Conservation (phyloP, 2,329 filamentous ascomycete species). For the Emmonsiellopsis sp. region DNA sequence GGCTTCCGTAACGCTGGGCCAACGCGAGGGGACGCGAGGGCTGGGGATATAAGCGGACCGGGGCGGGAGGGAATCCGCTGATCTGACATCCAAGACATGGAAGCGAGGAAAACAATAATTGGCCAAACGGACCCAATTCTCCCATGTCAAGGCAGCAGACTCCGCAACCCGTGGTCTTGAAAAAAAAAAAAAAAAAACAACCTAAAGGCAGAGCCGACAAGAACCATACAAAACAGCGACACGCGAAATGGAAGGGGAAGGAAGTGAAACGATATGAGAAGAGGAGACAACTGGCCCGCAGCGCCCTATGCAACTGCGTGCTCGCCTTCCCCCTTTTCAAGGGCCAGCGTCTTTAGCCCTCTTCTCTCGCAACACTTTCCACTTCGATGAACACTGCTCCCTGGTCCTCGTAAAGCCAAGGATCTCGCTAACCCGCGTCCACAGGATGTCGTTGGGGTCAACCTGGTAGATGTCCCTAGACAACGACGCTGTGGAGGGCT, state of each 20-base stretch:
- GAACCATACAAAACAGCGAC: background rate
- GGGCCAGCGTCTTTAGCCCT: background rate
- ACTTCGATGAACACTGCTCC: slow-evolving; percentile 17
- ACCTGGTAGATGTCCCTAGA: slow-evolving; percentile 20
- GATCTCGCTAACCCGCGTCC: slow-evolving; percentile 14
- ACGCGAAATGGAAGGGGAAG: background rate
- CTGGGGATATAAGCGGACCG: too few species aligned
- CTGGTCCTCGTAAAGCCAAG: slow-evolving; percentile 13
- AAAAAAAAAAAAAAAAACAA: background rate
- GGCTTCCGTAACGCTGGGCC: too few species aligned
- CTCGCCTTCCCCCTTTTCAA: too few species aligned
- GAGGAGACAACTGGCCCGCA: background rate
- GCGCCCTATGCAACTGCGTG: background rate
- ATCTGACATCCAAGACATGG: too few species aligned
- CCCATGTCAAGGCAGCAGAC: too few species aligned
- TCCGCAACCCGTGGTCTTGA: too few species aligned
- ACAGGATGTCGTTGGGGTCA: slow-evolving; percentile 3
- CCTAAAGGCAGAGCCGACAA: too few species aligned
- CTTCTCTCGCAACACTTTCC: slow-evolving; percentile 11
- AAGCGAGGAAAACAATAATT: too few species aligned
- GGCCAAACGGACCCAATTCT: too few species aligned
- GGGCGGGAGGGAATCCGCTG: too few species aligned
- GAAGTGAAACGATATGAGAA: background rate
- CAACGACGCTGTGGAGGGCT: slow-evolving; percentile 15
- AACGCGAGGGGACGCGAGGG: too few species aligned